phyloP scores from a whole-genome alignment of 176 grass and related monocot species.

The Ampelocalamus luodianensis region DNA sequence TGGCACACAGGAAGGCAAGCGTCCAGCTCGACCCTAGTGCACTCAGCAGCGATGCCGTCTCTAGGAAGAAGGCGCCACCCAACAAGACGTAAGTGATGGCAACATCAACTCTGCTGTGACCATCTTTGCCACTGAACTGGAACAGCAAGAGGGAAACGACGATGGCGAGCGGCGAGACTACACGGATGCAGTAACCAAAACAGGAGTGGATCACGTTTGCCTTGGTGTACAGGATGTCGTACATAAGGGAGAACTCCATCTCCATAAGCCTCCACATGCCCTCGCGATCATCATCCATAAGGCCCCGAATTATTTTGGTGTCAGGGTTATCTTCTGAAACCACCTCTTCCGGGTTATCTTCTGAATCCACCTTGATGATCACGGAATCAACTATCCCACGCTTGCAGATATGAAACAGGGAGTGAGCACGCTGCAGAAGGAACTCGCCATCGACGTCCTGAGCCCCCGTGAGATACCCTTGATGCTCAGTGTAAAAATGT shows the following conservation, averaged over 20 bases:
- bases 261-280: not conserved
- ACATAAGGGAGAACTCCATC: conserved; percentile 46
- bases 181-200: conserved; percentile 33
- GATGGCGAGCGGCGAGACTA: not conserved
- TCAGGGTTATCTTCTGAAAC: too few species aligned
- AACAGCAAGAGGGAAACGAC: not conserved
- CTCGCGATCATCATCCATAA: too few species aligned
- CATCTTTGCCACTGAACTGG: too few species aligned
- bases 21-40: not conserved
- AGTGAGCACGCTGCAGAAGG: not conserved
- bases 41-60: not conserved
- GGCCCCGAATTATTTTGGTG: too few species aligned
- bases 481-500: too few species aligned
- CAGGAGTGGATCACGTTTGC: conserved; percentile 29
- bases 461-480: too few species aligned
- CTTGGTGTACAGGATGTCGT: conserved; percentile 65
- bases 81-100: too few species aligned
- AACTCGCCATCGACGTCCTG: too few species aligned
- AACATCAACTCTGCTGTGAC: too few species aligned
- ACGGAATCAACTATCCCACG: not conserved
- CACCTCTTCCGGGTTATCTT: too few species aligned
- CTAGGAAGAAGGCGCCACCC: too few species aligned
- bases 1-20: not conserved
- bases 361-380: too few species aligned
- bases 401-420: conserved; percentile 29